Evolutionary conservation across 2,329 filamentous ascomycete species (phyloP).

Genomic region (Epichloe gansuensis): DNA sequence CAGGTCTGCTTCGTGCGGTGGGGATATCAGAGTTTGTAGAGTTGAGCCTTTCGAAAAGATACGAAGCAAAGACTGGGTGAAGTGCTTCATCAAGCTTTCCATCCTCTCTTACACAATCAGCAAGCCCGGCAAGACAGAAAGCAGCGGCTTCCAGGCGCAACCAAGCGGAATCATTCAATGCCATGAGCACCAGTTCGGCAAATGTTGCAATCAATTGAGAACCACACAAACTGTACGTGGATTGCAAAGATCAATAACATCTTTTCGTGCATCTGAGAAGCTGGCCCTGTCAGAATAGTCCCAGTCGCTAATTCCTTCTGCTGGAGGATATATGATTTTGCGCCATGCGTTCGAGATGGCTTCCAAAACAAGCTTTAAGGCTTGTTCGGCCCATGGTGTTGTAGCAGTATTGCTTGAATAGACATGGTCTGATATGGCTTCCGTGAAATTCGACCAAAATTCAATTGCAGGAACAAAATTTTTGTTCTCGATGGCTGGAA

Average conservation of each 20-base stretch:
- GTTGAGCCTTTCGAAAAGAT: slow-evolving; percentile 43
- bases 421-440: slow-evolving; percentile 49
- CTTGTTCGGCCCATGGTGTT: slow-evolving; percentile 43
- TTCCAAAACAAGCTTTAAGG: slow-evolving; percentile 47
- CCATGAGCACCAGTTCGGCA: slow-evolving; percentile 39
- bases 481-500: slow-evolving; percentile 59
- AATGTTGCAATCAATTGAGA: slow-evolving; percentile 45
- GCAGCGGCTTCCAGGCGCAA: slow-evolving; percentile 47
- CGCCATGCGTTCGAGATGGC: slow-evolving; percentile 55
- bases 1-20: slow-evolving; percentile 54
- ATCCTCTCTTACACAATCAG: slow-evolving; percentile 52
- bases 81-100: slow-evolving; percentile 47
- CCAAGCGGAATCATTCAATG: slow-evolving; percentile 39
- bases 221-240: slow-evolving; percentile 52
- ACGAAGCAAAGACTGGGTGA: slow-evolving; percentile 46
- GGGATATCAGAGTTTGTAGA: slow-evolving; percentile 38
- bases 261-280: slow-evolving; percentile 62
- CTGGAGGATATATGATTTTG: slow-evolving; percentile 56
- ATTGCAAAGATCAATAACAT: slow-evolving; percentile 70
- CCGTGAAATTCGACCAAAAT: slow-evolving; percentile 70
- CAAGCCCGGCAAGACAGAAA: slow-evolving; percentile 53
- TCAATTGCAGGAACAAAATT: slow-evolving; percentile 64
- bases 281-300: slow-evolving; percentile 54
- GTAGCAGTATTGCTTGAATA: slow-evolving; percentile 36
- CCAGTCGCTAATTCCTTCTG: slow-evolving; percentile 49